Percentiles rank a stretch among this genome's conserved stretches.
These are phyloP conservation scores for Croton laevigatus DNA, from an alignment of 441 rosid genomes.

Conservation along the genomic window DNA sequence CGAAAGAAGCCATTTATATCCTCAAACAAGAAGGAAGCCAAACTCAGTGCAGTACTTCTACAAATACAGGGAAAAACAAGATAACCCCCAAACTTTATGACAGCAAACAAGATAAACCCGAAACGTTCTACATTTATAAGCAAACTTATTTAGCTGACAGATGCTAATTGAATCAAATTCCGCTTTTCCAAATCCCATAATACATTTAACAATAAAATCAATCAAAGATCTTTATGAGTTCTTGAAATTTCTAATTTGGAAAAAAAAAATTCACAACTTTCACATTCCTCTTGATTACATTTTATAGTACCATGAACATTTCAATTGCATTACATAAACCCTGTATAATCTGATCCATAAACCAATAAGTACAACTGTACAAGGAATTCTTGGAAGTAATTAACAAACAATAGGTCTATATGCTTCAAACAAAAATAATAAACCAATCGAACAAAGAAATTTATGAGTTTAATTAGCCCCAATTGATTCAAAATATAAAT, in stretches of 20 bases:
- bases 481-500: not conserved
- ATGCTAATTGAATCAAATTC: not conserved
- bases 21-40: not conserved
- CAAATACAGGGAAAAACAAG: not conserved
- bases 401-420: not conserved
- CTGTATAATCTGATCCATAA: not conserved
- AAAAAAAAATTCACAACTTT: not conserved
- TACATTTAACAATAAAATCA: not conserved
- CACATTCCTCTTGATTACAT: too few relatives aligned
- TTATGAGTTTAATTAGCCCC: not conserved
- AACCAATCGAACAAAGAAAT: not conserved
- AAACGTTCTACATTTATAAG: not conserved
- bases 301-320: not conserved
- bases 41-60: not conserved
- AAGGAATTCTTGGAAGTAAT: not conserved
- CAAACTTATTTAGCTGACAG: not conserved
- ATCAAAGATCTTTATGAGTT: not conserved
- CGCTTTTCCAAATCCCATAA: not conserved
- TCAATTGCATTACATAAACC: not conserved
- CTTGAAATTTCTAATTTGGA: too few relatives aligned
- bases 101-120: too few relatives aligned
- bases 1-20: not conserved
- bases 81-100: not conserved
- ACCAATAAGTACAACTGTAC: too few relatives aligned
- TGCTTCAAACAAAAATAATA: conserved; percentile 14